Evolutionary conservation across 2,329 filamentous ascomycete species (phyloP).

Genomic region (Sporothrix dimorphospora): DNA sequence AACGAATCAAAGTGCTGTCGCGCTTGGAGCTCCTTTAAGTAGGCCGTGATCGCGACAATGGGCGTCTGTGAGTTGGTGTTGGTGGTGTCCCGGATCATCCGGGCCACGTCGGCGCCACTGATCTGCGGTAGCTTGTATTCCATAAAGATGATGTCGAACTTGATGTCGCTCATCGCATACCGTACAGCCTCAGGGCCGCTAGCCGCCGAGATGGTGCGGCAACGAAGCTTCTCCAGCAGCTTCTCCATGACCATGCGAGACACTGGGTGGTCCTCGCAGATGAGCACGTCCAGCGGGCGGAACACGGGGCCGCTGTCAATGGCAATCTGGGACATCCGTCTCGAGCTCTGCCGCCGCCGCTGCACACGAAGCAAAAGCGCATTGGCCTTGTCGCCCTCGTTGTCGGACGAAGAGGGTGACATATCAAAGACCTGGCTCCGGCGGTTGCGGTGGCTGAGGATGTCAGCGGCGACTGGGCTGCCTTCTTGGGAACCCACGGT

Average conservation of each 20-base stretch:
- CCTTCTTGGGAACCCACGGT: conserved; percentile 95
- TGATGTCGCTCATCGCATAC: conserved; percentile 94
- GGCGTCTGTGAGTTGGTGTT: conserved; percentile 94
- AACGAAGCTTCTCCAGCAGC: conserved; percentile 89
- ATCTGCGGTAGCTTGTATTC: conserved; percentile 95
- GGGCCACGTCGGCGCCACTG: conserved; percentile 90
- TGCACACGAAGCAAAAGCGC: conserved; percentile 78
- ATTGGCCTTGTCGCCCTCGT: conserved; percentile 92
- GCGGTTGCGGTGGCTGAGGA: conserved; percentile 81
- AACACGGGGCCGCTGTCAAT: conserved; percentile 79
- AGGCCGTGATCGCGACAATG: conserved; percentile 94
- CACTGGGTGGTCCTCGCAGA: conserved; percentile 97
- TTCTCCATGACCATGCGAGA: conserved; percentile 99
- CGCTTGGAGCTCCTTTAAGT: conserved; percentile 94
- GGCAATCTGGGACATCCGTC: conserved; percentile 88
- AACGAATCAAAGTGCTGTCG: conserved; percentile 95
- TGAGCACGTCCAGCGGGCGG: conserved; percentile 87
- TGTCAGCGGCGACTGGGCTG: conserved; percentile 70
- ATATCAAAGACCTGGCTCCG: conserved; percentile 94
- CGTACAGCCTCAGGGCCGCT: conserved; percentile 91
- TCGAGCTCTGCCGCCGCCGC: conserved; percentile 90
- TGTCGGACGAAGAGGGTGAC: conserved; percentile 96
- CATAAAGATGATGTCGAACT: conserved; percentile 98
- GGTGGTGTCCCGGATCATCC: conserved; percentile 97
- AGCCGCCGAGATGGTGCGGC: conserved; percentile 86